Conservation (phyloP, 2,329 filamentous ascomycete genomes). For the Raffaelea arxii region DNA sequence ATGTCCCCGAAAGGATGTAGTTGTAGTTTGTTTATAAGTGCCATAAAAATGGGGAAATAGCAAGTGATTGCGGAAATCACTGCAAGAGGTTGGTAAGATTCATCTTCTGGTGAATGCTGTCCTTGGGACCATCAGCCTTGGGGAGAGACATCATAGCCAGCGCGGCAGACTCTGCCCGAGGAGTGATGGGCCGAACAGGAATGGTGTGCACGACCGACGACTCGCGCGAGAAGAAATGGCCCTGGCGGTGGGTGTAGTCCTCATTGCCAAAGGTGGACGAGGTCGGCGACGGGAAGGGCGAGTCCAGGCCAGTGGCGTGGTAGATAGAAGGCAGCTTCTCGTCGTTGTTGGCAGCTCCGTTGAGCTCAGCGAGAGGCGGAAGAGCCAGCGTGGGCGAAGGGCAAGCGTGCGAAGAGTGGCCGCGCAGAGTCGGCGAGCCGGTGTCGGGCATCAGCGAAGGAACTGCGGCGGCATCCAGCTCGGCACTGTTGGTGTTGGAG, state of each 20-base stretch:
- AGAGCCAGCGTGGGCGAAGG: slow-evolving; percentile 28
- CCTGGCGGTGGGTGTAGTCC: background rate
- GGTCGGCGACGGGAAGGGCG: background rate
- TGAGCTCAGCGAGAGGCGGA: slow-evolving; percentile 22
- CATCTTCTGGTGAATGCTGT: too few relatives aligned
- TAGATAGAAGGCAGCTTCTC: background rate
- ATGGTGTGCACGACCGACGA: background rate
- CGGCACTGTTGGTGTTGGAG: slow-evolving; percentile 39
- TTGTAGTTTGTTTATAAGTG: too few relatives aligned
- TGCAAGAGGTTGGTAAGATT: too few relatives aligned
- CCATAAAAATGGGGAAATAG: too few relatives aligned
- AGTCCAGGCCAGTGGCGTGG: background rate
- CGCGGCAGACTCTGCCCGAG: background rate
- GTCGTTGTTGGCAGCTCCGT: background rate
- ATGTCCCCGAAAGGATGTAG: too few relatives aligned
- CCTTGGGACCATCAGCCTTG: too few relatives aligned
- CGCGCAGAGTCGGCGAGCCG: slow-evolving; percentile 48
- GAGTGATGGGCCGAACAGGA: background rate
- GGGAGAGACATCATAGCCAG: slow-evolving; percentile 1
- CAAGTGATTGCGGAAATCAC: too few relatives aligned
- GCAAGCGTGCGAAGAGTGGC: slow-evolving; percentile 22
- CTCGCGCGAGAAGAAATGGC: slow-evolving; percentile 3
- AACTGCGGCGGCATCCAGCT: slow-evolving; percentile 38
- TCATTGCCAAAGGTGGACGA: background rate
- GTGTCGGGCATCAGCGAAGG: slow-evolving; percentile 64